Evolutionary conservation across 257 asterid genomes (phyloP).

Genomic region (Solanum microdontum): DNA sequence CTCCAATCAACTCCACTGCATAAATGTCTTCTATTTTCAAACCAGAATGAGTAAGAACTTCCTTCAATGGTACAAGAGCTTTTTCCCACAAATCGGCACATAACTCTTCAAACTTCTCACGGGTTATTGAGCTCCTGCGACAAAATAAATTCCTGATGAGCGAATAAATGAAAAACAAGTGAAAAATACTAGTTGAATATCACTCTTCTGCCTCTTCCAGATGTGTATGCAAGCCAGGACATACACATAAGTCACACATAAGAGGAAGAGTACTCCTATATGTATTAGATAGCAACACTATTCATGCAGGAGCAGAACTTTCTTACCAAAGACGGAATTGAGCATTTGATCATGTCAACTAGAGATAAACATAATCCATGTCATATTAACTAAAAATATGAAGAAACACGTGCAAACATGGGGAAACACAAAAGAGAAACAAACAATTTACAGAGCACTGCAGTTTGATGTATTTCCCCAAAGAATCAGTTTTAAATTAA

Average conservation of each 20-base stretch:
- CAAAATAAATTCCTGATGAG: background rate
- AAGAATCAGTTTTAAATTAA: background rate
- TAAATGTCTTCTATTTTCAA: conserved; percentile 61
- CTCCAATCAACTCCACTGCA: conserved; percentile 98
- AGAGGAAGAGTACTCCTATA: background rate
- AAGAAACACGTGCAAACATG: background rate
- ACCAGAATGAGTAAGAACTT: conserved; percentile 68
- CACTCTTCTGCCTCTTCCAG: background rate
- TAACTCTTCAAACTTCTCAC: conserved; percentile 94
- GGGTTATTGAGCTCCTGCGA: conserved; percentile 82
- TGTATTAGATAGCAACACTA: background rate
- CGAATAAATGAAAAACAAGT: background rate
- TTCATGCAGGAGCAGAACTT: background rate
- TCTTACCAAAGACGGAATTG: background rate
- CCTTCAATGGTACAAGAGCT: conserved; percentile 75
- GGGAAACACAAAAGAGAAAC: background rate
- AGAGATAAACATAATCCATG: background rate
- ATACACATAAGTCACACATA: background rate
- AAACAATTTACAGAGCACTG: background rate
- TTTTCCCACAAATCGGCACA: conserved; percentile 86
- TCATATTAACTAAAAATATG: background rate
- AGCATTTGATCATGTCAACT: background rate
- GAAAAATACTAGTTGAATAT: background rate
- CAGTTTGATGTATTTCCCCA: background rate
- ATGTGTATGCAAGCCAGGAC: background rate